Conservation (phyloP, 2,329 filamentous ascomycete species). For the Hypoxylon rubiginosum region DNA sequence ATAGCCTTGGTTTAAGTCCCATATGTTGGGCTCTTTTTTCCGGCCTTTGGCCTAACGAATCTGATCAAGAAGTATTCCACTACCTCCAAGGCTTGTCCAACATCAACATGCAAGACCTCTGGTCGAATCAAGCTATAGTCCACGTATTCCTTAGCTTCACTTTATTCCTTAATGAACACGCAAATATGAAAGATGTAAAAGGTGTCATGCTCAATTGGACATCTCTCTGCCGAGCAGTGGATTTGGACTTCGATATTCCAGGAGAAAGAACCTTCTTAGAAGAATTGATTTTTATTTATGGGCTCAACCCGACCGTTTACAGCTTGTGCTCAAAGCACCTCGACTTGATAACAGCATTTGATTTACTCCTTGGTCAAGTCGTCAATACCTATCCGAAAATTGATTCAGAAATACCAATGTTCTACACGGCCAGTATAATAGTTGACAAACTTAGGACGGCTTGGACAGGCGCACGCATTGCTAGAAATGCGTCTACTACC, state of each 20-base stretch:
- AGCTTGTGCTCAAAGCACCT: too few relatives aligned
- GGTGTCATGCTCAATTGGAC: background rate
- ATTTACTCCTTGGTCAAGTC: background rate
- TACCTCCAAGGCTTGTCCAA: slow-evolving; percentile 8
- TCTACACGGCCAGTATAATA: background rate
- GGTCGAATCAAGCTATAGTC: background rate
- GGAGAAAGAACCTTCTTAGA: background rate
- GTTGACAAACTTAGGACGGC: background rate
- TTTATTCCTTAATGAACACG: background rate
- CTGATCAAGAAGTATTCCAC: background rate
- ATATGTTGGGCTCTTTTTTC: background rate
- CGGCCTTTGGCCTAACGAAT: background rate
- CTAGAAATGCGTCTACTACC: background rate
- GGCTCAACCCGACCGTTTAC: too few relatives aligned
- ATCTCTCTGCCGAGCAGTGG: background rate
- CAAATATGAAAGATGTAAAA: background rate
- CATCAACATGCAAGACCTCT: background rate
- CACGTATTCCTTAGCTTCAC: too few relatives aligned
- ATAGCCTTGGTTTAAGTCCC: background rate
- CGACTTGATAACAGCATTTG: background rate
- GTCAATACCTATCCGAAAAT: background rate
- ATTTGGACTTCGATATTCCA: slow-evolving; percentile 9
- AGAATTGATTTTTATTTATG: too few relatives aligned
- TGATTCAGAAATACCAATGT: background rate
- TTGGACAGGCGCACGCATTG: background rate